Conservation (phyloP, 2,329 filamentous ascomycete genomes). For the Colletotrichum sp. region DNA sequence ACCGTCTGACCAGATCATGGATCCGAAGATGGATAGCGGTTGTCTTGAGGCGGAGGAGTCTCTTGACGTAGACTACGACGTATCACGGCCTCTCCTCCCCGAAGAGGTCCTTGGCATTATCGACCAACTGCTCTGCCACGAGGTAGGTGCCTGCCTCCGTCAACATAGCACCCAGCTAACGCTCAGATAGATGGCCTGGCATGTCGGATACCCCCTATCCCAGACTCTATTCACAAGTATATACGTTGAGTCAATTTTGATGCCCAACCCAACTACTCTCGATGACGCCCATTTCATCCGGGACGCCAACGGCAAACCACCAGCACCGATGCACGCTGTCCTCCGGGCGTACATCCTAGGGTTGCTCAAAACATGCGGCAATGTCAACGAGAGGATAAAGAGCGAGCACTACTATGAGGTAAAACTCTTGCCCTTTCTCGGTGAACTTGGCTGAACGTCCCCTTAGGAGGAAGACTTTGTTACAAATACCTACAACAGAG, state of each 20-base stretch:
- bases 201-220: slow-evolving; percentile 92
- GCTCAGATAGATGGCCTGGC: slow-evolving; percentile 82
- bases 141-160: slow-evolving; percentile 57
- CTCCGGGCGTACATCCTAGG: slow-evolving; percentile 87
- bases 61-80: slow-evolving; percentile 84
- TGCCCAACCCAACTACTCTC: slow-evolving; percentile 68
- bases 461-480: slow-evolving; percentile 94
- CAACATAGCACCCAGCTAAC: not conserved
- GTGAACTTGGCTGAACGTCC: not conserved
- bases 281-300: slow-evolving; percentile 68
- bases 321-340: slow-evolving; percentile 60
- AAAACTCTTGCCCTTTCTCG: slow-evolving; percentile 26
- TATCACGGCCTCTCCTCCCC: slow-evolving; percentile 69
- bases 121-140: slow-evolving; percentile 88
- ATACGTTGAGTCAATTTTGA: slow-evolving; percentile 84
- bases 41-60: slow-evolving; percentile 78
- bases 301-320: slow-evolving; percentile 25
- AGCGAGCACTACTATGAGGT: slow-evolving; percentile 93
- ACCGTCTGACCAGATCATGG: slow-evolving; percentile 78
- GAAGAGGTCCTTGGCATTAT: slow-evolving; percentile 91
- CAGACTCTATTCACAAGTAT: slow-evolving; percentile 94
- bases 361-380: slow-evolving; percentile 81
- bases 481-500: slow-evolving; percentile 85
- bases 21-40: slow-evolving; percentile 98
- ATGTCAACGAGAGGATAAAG: slow-evolving; percentile 78